Percentiles rank a stretch among this genome's conserved stretches.
phyloP scores from a whole-genome alignment of 2,329 filamentous ascomycete species.

The Trichoderma atroviride region DNA sequence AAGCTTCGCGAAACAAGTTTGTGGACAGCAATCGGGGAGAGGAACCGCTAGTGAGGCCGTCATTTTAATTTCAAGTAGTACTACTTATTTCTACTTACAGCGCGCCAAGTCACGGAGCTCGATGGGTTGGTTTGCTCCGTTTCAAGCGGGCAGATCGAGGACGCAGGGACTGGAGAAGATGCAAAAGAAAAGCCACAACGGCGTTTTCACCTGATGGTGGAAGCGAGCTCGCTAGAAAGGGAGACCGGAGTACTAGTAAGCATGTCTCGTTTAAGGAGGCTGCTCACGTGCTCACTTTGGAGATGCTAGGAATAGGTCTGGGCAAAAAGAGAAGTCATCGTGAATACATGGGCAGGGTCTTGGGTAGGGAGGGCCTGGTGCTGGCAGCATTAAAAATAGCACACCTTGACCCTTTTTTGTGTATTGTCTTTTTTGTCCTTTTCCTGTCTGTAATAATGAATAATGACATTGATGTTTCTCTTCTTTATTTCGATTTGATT shows the following conservation, averaged over 20 bases:
- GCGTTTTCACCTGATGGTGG: not conserved
- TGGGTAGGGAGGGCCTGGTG: not conserved
- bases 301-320: not conserved
- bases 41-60: constrained; percentile 1
- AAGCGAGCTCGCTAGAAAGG: constrained; percentile 12
- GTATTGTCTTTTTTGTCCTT: not conserved
- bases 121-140: not conserved
- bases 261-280: constrained; percentile 9
- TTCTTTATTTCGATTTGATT: not conserved
- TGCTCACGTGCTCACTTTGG: constrained; percentile 9
- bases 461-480: not conserved
- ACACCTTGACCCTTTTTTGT: not conserved
- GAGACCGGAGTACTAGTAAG: not conserved
- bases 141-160: constrained; percentile 13
- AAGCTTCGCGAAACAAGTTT: not conserved
- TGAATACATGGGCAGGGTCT: not conserved
- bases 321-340: not conserved
- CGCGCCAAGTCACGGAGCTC: not conserved
- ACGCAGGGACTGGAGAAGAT: not conserved
- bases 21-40: not conserved
- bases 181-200: not conserved
- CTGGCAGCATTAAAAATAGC: constrained; percentile 2
- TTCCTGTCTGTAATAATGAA: not conserved
- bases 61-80: constrained; percentile 5
- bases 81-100: not conserved